Conservation (phyloP, 768 basidiomycete genomes). For the Russula emetica region DNA sequence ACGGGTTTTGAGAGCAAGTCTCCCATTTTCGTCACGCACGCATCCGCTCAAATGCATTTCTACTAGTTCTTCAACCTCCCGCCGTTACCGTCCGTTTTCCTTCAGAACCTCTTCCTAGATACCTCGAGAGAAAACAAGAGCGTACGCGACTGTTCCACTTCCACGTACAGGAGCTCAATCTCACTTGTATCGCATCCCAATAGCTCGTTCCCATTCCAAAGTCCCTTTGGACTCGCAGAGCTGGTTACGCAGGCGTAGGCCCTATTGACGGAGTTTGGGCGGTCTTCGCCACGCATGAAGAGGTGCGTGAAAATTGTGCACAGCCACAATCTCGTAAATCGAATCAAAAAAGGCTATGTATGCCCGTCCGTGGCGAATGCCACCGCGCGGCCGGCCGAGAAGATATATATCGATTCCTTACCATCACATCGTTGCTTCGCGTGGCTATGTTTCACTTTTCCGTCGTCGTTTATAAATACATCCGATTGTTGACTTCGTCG, state of each 20-base stretch:
- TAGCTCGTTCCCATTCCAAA: slow-evolving; percentile 33
- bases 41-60: not conserved
- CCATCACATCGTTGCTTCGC: not conserved
- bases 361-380: slow-evolving; percentile 15
- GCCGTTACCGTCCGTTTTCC: slow-evolving; percentile 36
- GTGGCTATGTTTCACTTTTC: slow-evolving; percentile 11
- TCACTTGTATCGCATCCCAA: not conserved
- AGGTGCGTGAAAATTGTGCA: slow-evolving; percentile 43
- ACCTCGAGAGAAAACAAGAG: slow-evolving; percentile 24
- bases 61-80: slow-evolving; percentile 43
- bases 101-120: slow-evolving; percentile 41
- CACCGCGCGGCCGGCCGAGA: not conserved
- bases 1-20: slow-evolving; percentile 20
- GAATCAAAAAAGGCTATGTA: not conserved
- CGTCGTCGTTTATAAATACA: slow-evolving; percentile 19
- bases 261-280: slow-evolving; percentile 46
- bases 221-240: slow-evolving; percentile 48
- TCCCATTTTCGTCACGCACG: not conserved
- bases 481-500: slow-evolving; percentile 9
- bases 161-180: not conserved
- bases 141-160: slow-evolving; percentile 2
- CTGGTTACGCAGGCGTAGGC: slow-evolving; percentile 13
- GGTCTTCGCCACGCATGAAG: slow-evolving; percentile 56
- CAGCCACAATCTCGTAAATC: slow-evolving; percentile 20
- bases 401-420: slow-evolving; percentile 4